These are phyloP conservation scores for Aureobasidium sp. DNA, from an alignment of 2,329 filamentous ascomycete genomes.

Conservation along the genomic window DNA sequence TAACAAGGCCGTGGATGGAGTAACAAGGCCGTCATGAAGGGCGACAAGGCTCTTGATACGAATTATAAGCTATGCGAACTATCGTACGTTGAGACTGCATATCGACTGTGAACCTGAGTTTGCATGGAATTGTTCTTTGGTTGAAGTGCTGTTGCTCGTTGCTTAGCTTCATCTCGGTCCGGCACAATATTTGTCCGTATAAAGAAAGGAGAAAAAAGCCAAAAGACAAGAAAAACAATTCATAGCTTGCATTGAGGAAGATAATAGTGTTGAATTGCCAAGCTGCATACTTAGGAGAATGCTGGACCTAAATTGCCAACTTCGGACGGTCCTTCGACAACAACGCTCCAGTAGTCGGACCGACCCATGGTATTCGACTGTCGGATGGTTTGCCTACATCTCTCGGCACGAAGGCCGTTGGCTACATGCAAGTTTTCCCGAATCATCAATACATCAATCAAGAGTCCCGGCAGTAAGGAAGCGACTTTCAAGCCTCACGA, in stretches of 20 bases:
- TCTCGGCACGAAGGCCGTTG: background rate
- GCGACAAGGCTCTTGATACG: background rate
- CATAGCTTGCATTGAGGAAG: background rate
- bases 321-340: background rate
- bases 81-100: background rate
- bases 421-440: background rate
- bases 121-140: too few species aligned
- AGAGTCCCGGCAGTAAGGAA: background rate
- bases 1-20: conserved; percentile 1
- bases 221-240: background rate
- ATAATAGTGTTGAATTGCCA: background rate
- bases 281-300: background rate
- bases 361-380: background rate
- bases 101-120: background rate
- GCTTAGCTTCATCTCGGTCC: background rate
- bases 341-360: background rate
- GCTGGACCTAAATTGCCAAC: background rate
- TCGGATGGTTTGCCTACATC: background rate
- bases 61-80: background rate
- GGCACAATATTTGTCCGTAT: background rate
- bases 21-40: background rate
- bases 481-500: background rate
- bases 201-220: background rate
- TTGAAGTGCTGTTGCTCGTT: background rate
- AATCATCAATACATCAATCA: background rate